phyloP scores from a whole-genome alignment of 2,329 filamentous ascomycete species.

The Lachnellula cervina region DNA sequence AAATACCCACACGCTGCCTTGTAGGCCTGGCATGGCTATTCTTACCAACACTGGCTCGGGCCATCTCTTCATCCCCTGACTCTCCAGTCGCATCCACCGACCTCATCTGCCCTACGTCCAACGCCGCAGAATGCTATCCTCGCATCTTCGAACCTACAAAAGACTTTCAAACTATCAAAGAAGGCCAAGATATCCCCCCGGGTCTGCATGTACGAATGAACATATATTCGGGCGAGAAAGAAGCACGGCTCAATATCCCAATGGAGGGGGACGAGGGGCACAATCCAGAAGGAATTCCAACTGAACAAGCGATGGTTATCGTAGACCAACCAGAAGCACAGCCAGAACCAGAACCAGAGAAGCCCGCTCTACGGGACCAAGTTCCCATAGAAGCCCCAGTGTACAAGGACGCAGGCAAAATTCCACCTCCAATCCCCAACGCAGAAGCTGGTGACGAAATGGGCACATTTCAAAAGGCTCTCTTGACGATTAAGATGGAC shows the following conservation, averaged over 20 bases:
- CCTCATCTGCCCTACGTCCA: constrained; percentile 59
- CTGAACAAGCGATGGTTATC: constrained; percentile 40
- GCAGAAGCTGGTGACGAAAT: constrained; percentile 35
- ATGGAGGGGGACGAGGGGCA: constrained; percentile 45
- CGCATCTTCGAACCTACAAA: constrained; percentile 58
- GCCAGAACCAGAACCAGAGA: constrained; percentile 11
- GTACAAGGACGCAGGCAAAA: constrained; percentile 53
- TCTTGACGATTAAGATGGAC: constrained; percentile 46
- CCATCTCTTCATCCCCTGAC: constrained; percentile 14
- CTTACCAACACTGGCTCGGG: constrained; percentile 20
- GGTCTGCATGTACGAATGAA: constrained; percentile 65
- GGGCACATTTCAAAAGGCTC: constrained; percentile 41
- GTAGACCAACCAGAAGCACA: constrained; percentile 16
- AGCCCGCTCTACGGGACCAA: constrained; percentile 28
- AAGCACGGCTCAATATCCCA: constrained; percentile 62
- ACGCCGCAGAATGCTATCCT: constrained; percentile 61
- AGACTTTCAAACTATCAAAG: constrained; percentile 57
- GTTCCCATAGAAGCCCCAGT: constrained; percentile 47
- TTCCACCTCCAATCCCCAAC: constrained; percentile 47
- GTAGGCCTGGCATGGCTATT: constrained; percentile 22
- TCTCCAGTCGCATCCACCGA: constrained; percentile 39
- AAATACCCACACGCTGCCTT: constrained; percentile 10
- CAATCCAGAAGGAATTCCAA: constrained; percentile 46
- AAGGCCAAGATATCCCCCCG: constrained; percentile 60
- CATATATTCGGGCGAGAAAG: constrained; percentile 57